Evolutionary conservation across 257 asterid species (phyloP), one percentile per base, ranked within the genome.

Genomic region (Solanum virginianum): DNA sequence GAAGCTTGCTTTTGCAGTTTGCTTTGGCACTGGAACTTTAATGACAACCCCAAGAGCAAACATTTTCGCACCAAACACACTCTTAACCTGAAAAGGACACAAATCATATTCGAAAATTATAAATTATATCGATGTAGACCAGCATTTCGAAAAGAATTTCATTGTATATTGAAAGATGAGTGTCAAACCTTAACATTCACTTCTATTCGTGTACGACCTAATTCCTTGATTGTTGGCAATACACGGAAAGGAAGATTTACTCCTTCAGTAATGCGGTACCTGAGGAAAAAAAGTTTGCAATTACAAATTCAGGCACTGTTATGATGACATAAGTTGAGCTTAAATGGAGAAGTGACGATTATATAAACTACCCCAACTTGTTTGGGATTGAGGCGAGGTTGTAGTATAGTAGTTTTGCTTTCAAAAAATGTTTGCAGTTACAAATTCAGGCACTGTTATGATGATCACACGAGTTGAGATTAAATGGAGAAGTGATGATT

Each of bases 191-290:
- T 97, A 32, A 97, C 98, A 87, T 97, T 97, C 89, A 97, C 98
- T 92, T 97, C 99, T 98, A 97, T 94, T 85, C 99, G 98, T 62
- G 99, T 95, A 66, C 99, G 95, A 79, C 99, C 99, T 91, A 95
- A 90, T 90, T 97, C 99, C 93, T 97, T 97, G 89, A 97, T 95
- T 81, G 99, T 97, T 80, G 99, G 99, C 88, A 97, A 89, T 68
- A 97, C 99, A 84, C 98, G 95, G 86, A 95, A 95, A 55, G 99
- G 99, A 89, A 97, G 98, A 92, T 97, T 97, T 88, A 97, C 99
- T 84, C 99, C 99, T 90, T 97, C 99, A 0, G 98, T 97, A 60
- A 97, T 97, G 57, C 99, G 98, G 86, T 97, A 97, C 92, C 99
- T 97, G 85, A 41, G 70, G 83, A 10, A 89, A 85, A 63, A 43